Percentiles rank a stretch among this genome's conserved stretches.
phyloP scores from a whole-genome alignment of 345 rosid genomes.

The Viola odorata region DNA sequence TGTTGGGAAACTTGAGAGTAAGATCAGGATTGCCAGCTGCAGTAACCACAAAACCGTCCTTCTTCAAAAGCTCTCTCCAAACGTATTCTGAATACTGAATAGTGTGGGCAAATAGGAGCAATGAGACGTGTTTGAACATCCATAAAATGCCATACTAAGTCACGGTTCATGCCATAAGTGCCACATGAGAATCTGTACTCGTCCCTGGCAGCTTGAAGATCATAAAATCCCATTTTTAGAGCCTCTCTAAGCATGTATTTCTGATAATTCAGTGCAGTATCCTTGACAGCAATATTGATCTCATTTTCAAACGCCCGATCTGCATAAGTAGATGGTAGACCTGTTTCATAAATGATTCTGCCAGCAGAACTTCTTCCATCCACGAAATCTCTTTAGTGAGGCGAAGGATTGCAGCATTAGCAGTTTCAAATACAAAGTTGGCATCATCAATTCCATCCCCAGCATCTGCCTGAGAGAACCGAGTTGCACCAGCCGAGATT shows the following conservation, averaged over 20 bases:
- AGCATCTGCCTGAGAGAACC: constrained; percentile 88
- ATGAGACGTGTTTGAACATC: constrained; percentile 89
- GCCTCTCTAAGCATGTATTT: constrained; percentile 89
- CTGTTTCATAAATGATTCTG: constrained; percentile 60
- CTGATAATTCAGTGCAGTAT: constrained; percentile 61
- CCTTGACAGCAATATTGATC: constrained; percentile 68
- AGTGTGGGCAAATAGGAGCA: constrained; percentile 91
- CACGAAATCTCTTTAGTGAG: constrained; percentile 84
- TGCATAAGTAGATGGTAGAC: constrained; percentile 68
- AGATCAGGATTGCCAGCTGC: constrained; percentile 62
- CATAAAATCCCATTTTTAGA: constrained; percentile 80
- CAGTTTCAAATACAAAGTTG: constrained; percentile 86
- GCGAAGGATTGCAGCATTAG: constrained; percentile 81
- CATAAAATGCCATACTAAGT: constrained; percentile 64
- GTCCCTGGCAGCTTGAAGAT: constrained; percentile 91
- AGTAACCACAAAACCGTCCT: constrained; percentile 65
- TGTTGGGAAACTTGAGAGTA: constrained; percentile 74
- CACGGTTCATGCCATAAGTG: constrained; percentile 60
- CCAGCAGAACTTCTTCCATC: constrained; percentile 80
- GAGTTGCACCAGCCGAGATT: constrained; percentile 84
- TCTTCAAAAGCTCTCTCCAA: constrained; percentile 81
- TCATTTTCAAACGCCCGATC: constrained; percentile 85
- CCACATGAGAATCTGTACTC: constrained; percentile 90
- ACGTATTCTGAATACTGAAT: constrained; percentile 80
- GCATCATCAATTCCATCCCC: constrained; percentile 99